Percentiles rank a stretch among this genome's conserved stretches.
Conservation (phyloP, 1,284 basidiomycete genomes). For the Trametes hirsuta region DNA sequence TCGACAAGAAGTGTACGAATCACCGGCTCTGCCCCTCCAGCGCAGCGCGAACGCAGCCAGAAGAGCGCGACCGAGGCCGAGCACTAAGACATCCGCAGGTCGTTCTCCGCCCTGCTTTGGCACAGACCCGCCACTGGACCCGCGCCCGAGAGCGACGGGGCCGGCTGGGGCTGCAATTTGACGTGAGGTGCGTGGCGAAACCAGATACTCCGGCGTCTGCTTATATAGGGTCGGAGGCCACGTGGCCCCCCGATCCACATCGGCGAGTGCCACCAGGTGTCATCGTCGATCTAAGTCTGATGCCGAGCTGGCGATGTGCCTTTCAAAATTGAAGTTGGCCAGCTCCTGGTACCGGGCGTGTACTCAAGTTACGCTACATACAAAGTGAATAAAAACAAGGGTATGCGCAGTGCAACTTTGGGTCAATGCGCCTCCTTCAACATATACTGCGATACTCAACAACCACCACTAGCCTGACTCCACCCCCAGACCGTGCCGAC, state of each 20-base stretch:
- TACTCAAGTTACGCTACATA: no score
- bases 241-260: background rate
- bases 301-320: no score
- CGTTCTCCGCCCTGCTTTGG: slow-evolving; percentile 55
- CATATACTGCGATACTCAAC: no score
- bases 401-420: no score
- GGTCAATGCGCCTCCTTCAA: no score
- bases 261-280: no score
- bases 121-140: slow-evolving; percentile 46
- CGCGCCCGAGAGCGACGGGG: slow-evolving; percentile 9
- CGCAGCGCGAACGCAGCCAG: slow-evolving; percentile 12
- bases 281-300: no score
- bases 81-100: slow-evolving; percentile 53
- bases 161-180: slow-evolving; percentile 48
- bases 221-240: background rate
- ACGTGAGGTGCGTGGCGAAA: slow-evolving; percentile 48
- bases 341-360: no score
- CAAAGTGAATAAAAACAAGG: no score
- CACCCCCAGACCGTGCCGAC: no score
- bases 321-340: no score
- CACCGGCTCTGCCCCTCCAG: slow-evolving; percentile 47
- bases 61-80: slow-evolving; percentile 42
- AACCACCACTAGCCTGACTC: no score
- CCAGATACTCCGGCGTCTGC: background rate
- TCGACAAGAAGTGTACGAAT: slow-evolving; percentile 41